Evolutionary conservation across 176 grass and related monocot genomes (phyloP), one percentile per base, ranked within the genome.

Genomic region (Pontederia paniculata): DNA sequence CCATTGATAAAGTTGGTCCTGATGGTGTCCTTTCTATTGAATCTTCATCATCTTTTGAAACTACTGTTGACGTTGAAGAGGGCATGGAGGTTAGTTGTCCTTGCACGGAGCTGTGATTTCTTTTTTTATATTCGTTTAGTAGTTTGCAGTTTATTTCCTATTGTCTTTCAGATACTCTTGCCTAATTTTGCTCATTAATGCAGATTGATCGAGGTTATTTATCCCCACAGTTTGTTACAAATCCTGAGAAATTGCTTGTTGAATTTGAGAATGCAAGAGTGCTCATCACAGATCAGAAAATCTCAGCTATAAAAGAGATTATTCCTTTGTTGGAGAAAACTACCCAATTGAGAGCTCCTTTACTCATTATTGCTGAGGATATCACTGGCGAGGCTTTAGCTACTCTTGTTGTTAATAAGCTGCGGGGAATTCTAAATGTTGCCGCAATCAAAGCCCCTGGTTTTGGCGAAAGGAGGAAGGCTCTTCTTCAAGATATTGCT

Each of bases 401-500:
- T 3, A 53, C 49, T 43, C 49, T 66, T 42, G 63, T 66, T 42
- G 49, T 66, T 25, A 52, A 53, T 42, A 66, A 66, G 28, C 25
- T 66, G 25, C 49, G 49, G 31, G 48, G 23, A 52, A 66, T 66
- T 42, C 17, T 66, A 28, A 66, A 67, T 14, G 31, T 67, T 9
- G 28, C 49, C 21, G 63, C 31, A 44, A 67, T 67, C 22, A 67
- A 67, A 54, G 63, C 49, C 14, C 50, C 50, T 67, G n/a, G 50
- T 41, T 67, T 67, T 41, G 63, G 31, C 43, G 49, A 44, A 20
- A 66, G 63, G 28, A 51, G 48, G 50, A 67, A 67, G 48, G 11
- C 63, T 53, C 25, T 67, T 43, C 63, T 67, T 53, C 63, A 67
- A 53, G 63, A 67, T 67, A 67, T 67, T 53, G 50, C 63, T 17